A percentile compares a stretch with the other conserved stretches of the same genome.
These are phyloP conservation scores for Penicillium sp. DNA, from an alignment of 2,329 filamentous ascomycete genomes.

Conservation along the genomic window DNA sequence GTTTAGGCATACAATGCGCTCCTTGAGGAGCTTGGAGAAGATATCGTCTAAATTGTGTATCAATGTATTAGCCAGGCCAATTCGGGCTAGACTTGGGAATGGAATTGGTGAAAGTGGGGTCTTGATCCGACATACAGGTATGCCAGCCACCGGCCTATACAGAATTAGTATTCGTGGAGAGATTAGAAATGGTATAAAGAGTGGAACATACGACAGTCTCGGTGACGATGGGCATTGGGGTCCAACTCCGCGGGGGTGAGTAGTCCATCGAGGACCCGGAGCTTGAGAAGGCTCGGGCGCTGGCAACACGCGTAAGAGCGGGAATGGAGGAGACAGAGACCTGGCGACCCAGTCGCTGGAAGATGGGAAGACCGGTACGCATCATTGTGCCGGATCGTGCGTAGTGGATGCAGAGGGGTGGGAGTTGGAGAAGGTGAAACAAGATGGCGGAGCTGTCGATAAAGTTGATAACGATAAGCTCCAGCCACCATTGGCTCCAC, in stretches of 20 bases:
- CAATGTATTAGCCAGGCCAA: constrained; percentile 11
- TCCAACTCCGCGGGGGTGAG: constrained; percentile 44
- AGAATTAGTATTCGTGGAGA: background rate
- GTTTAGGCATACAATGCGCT: constrained; percentile 92
- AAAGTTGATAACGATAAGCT: background rate
- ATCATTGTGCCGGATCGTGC: constrained; percentile 17
- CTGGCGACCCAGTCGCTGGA: constrained; percentile 26
- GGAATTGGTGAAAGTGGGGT: constrained; percentile 20
- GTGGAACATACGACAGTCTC: constrained; percentile 56
- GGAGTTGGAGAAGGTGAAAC: background rate
- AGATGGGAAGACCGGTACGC: constrained; percentile 19
- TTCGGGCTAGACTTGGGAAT: background rate
- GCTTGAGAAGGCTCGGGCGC: constrained; percentile 31
- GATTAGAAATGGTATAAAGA: background rate
- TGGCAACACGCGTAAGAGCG: constrained; percentile 3
- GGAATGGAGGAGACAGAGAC: constrained; percentile 7
- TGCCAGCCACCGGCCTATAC: constrained; percentile 71
- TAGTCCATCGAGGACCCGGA: constrained; percentile 26
- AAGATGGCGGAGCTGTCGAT: background rate
- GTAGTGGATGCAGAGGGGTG: background rate
- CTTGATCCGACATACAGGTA: constrained; percentile 61
- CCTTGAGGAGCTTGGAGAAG: constrained; percentile 78
- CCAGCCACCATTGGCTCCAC: background rate
- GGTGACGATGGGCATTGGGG: constrained; percentile 56
- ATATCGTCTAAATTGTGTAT: constrained; percentile 64